phyloP scores from a whole-genome alignment of 208 protist genomes.

The Crithidia fasciculata region DNA sequence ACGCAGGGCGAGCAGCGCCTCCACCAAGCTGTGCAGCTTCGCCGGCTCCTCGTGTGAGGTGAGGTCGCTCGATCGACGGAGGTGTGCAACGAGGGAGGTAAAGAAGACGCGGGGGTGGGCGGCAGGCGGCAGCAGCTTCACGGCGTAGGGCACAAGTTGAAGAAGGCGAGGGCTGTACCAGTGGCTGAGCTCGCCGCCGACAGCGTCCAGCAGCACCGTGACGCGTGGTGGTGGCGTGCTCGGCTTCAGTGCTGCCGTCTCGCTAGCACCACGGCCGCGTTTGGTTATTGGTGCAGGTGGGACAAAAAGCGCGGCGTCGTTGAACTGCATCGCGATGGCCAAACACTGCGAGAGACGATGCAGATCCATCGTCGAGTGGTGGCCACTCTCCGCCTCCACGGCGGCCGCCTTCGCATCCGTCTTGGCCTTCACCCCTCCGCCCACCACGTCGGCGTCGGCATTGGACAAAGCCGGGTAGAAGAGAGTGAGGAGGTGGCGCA shows the following conservation, averaged over 20 bases:
- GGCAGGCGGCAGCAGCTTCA: conserved; percentile 47
- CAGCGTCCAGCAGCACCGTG: conserved; percentile 16
- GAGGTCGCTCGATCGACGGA: conserved; percentile 60
- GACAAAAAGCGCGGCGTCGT: conserved; percentile 26
- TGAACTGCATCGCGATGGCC: conserved; percentile 18
- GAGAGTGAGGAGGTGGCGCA: conserved; percentile 45
- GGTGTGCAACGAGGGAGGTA: conserved; percentile 43
- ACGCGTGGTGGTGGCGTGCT: background rate
- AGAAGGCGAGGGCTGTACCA: conserved; percentile 47
- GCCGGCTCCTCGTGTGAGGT: conserved; percentile 43
- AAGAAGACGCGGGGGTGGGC: conserved; percentile 50
- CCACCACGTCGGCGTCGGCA: background rate
- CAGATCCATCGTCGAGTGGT: conserved; percentile 15
- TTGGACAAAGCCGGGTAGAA: conserved; percentile 35
- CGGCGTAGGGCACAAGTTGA: conserved; percentile 32
- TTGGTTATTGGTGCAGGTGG: background rate
- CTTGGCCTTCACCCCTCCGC: background rate
- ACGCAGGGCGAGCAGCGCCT: conserved; percentile 58
- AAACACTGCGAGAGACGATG: conserved; percentile 30
- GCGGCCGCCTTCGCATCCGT: background rate
- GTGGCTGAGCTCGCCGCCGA: conserved; percentile 27
- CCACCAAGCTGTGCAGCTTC: conserved; percentile 45
- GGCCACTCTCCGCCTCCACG: background rate
- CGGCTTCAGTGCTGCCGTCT: too few species aligned
- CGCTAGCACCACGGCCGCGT: too few species aligned